phyloP scores from a whole-genome alignment of 2,329 filamentous ascomycete genomes.

The Phyllosticta paracitricarpa region DNA sequence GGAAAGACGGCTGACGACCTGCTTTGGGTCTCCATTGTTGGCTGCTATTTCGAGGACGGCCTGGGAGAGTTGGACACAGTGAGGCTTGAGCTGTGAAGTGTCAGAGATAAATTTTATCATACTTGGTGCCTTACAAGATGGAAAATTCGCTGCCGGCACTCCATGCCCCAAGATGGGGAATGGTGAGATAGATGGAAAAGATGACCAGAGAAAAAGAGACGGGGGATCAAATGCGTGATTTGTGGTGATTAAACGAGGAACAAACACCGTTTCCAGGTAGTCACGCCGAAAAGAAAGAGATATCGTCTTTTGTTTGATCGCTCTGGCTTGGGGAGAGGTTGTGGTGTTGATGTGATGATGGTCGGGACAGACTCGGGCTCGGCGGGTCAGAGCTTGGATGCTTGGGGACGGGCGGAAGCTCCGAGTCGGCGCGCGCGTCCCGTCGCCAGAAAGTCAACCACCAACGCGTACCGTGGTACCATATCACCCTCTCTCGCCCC shows the following conservation, averaged over 20 bases:
- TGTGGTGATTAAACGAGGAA: not conserved
- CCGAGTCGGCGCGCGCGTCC: constrained; percentile 3
- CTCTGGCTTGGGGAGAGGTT: not conserved
- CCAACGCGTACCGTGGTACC: constrained; percentile 7
- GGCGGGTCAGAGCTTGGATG: not conserved
- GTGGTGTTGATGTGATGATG: not conserved
- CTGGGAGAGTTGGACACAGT: constrained; percentile 50
- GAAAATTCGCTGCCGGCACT: constrained; percentile 28
- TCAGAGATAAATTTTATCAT: constrained; percentile 13
- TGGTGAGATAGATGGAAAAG: not conserved
- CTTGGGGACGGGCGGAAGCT: not conserved
- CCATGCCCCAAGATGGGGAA: not conserved
- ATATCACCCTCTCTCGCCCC: not conserved
- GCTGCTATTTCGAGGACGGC: constrained; percentile 41
- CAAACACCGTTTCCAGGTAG: fast-evolving
- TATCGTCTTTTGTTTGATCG: not conserved
- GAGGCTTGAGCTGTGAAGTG: constrained; percentile 41
- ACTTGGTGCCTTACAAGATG: constrained; percentile 21
- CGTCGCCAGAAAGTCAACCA: constrained; percentile 8
- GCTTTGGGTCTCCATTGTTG: constrained; percentile 33
- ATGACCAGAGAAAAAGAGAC: not conserved
- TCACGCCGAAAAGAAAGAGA: not conserved
- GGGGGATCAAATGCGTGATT: not conserved
- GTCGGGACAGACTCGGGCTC: not conserved
- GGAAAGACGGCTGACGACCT: constrained; percentile 40